Percentiles rank a stretch among this genome's conserved stretches.
These are phyloP conservation scores for Saccharomycopsis microspora DNA, from an alignment of 805 yeast genomes.

Conservation along the genomic window DNA sequence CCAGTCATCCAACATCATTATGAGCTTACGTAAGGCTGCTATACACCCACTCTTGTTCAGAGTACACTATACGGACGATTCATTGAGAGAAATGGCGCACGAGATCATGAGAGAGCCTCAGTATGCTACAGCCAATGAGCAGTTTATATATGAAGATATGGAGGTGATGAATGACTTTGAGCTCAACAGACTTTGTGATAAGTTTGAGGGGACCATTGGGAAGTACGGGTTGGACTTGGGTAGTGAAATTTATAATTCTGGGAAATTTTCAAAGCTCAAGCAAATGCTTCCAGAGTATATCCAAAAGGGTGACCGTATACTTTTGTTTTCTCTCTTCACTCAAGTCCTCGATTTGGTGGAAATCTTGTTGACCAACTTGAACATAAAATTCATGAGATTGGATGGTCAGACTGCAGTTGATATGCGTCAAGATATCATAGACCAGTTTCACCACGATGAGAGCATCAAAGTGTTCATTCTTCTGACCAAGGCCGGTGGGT, in stretches of 20 bases:
- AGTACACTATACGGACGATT: constrained; percentile 42
- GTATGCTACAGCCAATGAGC: constrained; percentile 66
- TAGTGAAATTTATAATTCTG: constrained; percentile 52
- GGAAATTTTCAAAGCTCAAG: constrained; percentile 54
- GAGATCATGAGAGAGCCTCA: constrained; percentile 73
- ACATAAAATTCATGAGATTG: constrained; percentile 65
- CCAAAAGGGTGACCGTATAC: constrained; percentile 47
- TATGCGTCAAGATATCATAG: constrained; percentile 84
- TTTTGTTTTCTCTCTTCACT: constrained; percentile 86
- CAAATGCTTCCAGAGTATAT: constrained; percentile 49
- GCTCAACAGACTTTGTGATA: constrained; percentile 59
- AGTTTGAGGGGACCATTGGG: constrained; percentile 57
- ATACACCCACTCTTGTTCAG: constrained; percentile 86
- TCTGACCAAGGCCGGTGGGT: constrained; percentile 97
- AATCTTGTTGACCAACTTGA: constrained; percentile 48
- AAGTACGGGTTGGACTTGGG: constrained; percentile 40
- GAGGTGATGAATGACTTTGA: constrained; percentile 89
- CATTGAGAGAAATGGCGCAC: constrained; percentile 55
- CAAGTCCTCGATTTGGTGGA: constrained; percentile 87
- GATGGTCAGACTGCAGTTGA: constrained; percentile 96
- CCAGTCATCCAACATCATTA: constrained; percentile 51
- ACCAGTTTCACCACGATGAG: constrained; percentile 72
- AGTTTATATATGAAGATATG: constrained; percentile 88
- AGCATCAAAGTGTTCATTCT: constrained; percentile 76
- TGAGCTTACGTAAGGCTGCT: constrained; percentile 87